Conservation (phyloP, 2,329 filamentous ascomycete genomes). For the Ceratocystis lukuohia region DNA sequence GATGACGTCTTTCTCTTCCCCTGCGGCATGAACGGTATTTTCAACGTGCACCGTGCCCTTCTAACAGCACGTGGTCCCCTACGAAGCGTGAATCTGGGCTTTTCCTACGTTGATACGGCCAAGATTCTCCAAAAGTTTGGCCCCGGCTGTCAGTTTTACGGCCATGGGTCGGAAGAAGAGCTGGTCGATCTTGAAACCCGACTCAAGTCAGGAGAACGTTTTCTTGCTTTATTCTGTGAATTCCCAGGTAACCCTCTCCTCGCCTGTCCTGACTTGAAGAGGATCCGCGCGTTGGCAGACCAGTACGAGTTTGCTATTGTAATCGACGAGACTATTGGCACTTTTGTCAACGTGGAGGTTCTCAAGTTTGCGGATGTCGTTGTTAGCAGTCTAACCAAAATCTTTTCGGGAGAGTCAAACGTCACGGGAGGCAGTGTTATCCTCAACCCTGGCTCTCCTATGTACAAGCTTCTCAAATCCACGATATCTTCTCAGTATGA, state of each 20-base stretch:
- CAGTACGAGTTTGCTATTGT: constrained; percentile 79
- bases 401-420: constrained; percentile 95
- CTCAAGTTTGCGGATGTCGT: constrained; percentile 81
- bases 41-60: constrained; percentile 67
- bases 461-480: constrained; percentile 56
- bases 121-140: constrained; percentile 94
- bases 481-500: constrained; percentile 57
- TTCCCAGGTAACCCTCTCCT: constrained; percentile 89
- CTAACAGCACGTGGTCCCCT: constrained; percentile 47
- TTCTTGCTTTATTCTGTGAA: constrained; percentile 79
- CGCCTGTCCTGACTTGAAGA: constrained; percentile 65
- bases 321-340: constrained; percentile 92
- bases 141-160: constrained; percentile 78
- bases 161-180: constrained; percentile 61
- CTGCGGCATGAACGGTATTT: constrained; percentile 90
- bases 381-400: constrained; percentile 88
- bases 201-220: constrained; percentile 58
- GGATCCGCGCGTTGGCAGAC: constrained; percentile 70
- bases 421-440: constrained; percentile 83
- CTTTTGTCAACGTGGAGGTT: constrained; percentile 90
- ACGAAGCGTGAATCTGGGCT: constrained; percentile 87
- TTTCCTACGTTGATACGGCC: constrained; percentile 91
- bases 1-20: constrained; percentile 83
- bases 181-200: constrained; percentile 69
- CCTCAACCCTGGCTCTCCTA: constrained; percentile 51